Base-by-base conservation (phyloP, 2,329 filamentous ascomycete genomes). In the Colletotrichum sp. region DNA sequence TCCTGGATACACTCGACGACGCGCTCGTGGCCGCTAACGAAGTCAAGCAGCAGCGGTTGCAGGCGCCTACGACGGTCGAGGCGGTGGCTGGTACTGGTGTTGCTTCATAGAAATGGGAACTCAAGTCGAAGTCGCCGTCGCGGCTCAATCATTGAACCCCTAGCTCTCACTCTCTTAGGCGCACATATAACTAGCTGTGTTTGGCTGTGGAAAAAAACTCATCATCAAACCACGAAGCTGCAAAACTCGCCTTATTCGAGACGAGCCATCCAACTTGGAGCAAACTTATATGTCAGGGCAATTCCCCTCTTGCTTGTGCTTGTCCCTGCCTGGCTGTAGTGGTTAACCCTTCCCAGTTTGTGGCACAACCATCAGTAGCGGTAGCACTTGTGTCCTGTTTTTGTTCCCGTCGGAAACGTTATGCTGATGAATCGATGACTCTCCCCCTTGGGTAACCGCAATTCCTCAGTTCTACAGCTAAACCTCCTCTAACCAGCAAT, bases 1-100 rank as follows among this genome's bases (percentile, higher is more conserved):
- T 90, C 73, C 73, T 87, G 30, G 86, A 86, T 6, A 85, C 84
- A 3, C 78, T 86, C 21, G 76, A 73, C 67, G 82, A 80, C 72
- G 85, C 84, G 26, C 48, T 87, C 66, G 77, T 76, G 8, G 81
- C 89, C 2, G 89, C 87, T 15, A 82, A 83, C 5, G 84, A 80
- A 73, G 90, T 86, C 4, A 86, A 81, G 6, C 85, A 87, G 71
- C 91, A 61, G 58, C 18, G 34, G 32, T 48, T 24, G 24, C 52
- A 69, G 38, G 64, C 36, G 1, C 55, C 32, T 2, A 38, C 16
- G 55, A 73, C 64, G 24, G 21, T 73, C 6, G 73, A 67, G 30
- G 73, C 73, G 12, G 73, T 60, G 48, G 70, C 58, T 26, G 70
- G 70, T 8, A 24, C n/a, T 28, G 72, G 72, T 28, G 61, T 71